Conservation (phyloP, 768 basidiomycete species). For the Tulasnella sp. region DNA sequence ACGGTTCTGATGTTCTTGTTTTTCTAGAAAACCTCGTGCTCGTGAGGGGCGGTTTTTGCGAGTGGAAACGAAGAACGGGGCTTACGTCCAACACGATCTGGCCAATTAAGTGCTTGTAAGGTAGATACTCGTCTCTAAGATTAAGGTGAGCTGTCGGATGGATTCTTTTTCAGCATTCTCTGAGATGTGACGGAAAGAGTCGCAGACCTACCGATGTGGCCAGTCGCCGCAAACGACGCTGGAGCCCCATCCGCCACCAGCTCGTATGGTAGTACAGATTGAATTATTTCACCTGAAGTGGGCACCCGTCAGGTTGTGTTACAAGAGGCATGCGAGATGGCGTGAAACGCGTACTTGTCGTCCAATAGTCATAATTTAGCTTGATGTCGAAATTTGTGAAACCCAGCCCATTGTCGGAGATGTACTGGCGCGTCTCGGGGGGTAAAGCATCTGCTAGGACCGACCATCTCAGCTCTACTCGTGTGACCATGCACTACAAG, state of each 20-base stretch:
- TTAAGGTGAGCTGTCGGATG: slow-evolving; percentile 72
- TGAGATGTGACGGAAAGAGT: not conserved
- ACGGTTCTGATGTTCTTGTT: slow-evolving; percentile 75
- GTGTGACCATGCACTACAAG: not conserved
- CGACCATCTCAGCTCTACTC: not conserved
- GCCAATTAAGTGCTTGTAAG: slow-evolving; percentile 85
- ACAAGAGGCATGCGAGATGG: not conserved
- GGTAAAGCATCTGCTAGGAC: not conserved
- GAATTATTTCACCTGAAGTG: slow-evolving; percentile 68
- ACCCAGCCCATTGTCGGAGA: slow-evolving; percentile 51
- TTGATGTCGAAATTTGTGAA: slow-evolving; percentile 34
- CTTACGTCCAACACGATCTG: slow-evolving; percentile 84
- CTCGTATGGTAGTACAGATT: slow-evolving; percentile 70
- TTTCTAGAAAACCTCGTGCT: slow-evolving; percentile 50
- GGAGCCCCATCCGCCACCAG: slow-evolving; percentile 66
- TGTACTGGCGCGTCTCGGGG: slow-evolving; percentile 26
- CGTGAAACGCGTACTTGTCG: slow-evolving; percentile 48
- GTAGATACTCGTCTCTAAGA: slow-evolving; percentile 80
- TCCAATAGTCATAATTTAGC: slow-evolving; percentile 84
- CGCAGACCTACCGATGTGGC: slow-evolving; percentile 71
- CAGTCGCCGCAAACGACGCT: slow-evolving; percentile 76
- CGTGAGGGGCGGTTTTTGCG: not conserved
- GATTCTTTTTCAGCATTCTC: not conserved
- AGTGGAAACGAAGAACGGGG: slow-evolving; percentile 29
- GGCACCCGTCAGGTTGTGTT: not conserved